Evolutionary conservation across 2,329 filamentous ascomycete genomes (phyloP).

Genomic region (Chalara sp.): DNA sequence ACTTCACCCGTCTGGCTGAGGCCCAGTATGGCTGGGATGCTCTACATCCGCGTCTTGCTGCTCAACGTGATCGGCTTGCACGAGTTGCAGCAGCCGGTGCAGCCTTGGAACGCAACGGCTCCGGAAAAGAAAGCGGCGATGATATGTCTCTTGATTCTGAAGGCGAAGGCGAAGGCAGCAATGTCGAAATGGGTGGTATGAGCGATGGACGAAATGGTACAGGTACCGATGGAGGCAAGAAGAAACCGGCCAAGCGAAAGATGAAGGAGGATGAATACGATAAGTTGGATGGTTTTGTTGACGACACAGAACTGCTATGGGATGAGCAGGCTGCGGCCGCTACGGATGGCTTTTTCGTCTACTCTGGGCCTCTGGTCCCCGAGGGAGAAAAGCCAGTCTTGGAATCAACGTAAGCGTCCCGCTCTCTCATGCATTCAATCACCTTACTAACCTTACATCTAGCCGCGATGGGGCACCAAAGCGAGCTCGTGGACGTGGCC

Average conservation of each 20-base stretch:
- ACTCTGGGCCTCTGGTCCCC: constrained; percentile 83
- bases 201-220: constrained; percentile 51
- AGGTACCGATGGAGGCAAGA: constrained; percentile 54
- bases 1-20: constrained; percentile 90
- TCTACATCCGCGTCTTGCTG: constrained; percentile 82
- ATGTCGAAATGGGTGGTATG: constrained; percentile 78
- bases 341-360: constrained; percentile 96
- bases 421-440: constrained; percentile 1
- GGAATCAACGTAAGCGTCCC: constrained; percentile 33
- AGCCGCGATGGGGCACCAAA: constrained; percentile 70
- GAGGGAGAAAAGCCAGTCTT: constrained; percentile 72
- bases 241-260: constrained; percentile 63
- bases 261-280: constrained; percentile 80
- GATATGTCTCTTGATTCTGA: constrained; percentile 75
- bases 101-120: constrained; percentile 70
- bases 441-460: constrained; percentile 28
- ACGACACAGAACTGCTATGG: constrained; percentile 93
- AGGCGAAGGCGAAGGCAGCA: constrained; percentile 60
- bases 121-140: constrained; percentile 62
- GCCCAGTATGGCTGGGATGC: constrained; percentile 93
- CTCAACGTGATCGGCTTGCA: constrained; percentile 78
- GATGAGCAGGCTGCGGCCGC: constrained; percentile 91
- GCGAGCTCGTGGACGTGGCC: constrained; percentile 42
- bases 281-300: constrained; percentile 76
- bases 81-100: constrained; percentile 86